phyloP scores from a whole-genome alignment of 495 filamentous ascomycete genomes.

The Pseudotulostoma volvatum region DNA sequence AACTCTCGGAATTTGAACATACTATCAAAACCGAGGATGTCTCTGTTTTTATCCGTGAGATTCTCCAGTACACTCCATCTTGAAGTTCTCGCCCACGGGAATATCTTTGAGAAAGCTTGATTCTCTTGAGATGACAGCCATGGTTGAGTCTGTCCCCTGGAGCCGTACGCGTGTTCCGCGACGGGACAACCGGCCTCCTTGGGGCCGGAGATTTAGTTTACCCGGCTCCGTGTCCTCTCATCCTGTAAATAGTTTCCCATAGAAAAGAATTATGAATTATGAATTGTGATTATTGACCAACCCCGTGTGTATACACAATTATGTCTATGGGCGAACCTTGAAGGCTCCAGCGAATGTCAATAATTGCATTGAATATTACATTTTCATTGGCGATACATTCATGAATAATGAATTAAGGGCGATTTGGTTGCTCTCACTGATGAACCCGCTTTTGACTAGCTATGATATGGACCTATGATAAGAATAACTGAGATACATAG shows the following conservation, averaged over 20 bases:
- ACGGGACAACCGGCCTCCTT: too few species aligned
- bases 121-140: slow-evolving; percentile 66
- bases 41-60: slow-evolving; percentile 57
- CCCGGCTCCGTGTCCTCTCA: too few species aligned
- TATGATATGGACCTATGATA: slow-evolving; percentile 96
- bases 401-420: slow-evolving; percentile 49
- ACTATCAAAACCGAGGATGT: slow-evolving; percentile 57
- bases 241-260: too few species aligned
- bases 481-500: slow-evolving; percentile 94
- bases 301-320: slow-evolving; percentile 66
- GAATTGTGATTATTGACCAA: slow-evolving; percentile 61
- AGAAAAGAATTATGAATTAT: too few species aligned
- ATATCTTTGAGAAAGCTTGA: slow-evolving; percentile 92
- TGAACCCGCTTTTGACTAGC: slow-evolving; percentile 83
- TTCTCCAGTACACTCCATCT: slow-evolving; percentile 72
- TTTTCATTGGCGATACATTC: slow-evolving; percentile 62
- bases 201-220: too few species aligned
- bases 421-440: slow-evolving; percentile 69
- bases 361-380: slow-evolving; percentile 83
- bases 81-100: slow-evolving; percentile 79
- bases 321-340: slow-evolving; percentile 58
- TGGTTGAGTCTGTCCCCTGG: slow-evolving; percentile 64
- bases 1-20: slow-evolving; percentile 57
- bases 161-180: slow-evolving; percentile 60
- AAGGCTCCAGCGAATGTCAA: slow-evolving; percentile 91